A percentile compares a stretch with the other conserved stretches of the same genome.
These are phyloP conservation scores for Mycocalia duriaeana DNA, from an alignment of 1,284 basidiomycete genomes.

Conservation along the genomic window DNA sequence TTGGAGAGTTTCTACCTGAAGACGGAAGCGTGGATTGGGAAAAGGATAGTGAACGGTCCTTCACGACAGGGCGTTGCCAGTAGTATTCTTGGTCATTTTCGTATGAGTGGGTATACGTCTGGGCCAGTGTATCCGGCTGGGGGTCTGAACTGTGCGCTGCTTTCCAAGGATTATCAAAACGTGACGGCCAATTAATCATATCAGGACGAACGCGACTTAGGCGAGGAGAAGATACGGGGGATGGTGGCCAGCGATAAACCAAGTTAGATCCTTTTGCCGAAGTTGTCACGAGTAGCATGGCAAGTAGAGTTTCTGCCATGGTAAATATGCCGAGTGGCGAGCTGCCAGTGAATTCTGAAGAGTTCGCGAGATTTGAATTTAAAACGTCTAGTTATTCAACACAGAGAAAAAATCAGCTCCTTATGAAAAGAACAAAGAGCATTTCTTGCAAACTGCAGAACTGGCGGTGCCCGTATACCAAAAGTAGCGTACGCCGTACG, in stretches of 20 bases:
- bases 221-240: slow-evolving; percentile 49
- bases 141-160: slow-evolving; percentile 47
- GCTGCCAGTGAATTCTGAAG: too few relatives aligned
- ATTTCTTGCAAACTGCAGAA: too few relatives aligned
- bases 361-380: too few relatives aligned
- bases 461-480: too few relatives aligned
- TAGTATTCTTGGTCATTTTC: slow-evolving; percentile 42
- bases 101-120: slow-evolving; percentile 15
- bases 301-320: slow-evolving; percentile 71
- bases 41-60: slow-evolving; percentile 39
- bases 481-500: too few relatives aligned
- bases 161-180: slow-evolving; percentile 67
- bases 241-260: slow-evolving; percentile 72
- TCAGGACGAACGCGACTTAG: slow-evolving; percentile 58
- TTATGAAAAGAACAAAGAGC: too few relatives aligned
- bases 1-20: slow-evolving; percentile 41
- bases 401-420: too few relatives aligned
- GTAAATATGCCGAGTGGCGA: too few relatives aligned
- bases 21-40: slow-evolving; percentile 34
- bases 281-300: slow-evolving; percentile 68
- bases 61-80: slow-evolving; percentile 48
- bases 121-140: slow-evolving; percentile 17
- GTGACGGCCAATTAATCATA: slow-evolving; percentile 38
- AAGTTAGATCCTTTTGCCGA: slow-evolving; percentile 71
- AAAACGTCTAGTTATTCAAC: too few relatives aligned